Evolutionary conservation across 129 eudicot species (phyloP), one percentile per base, ranked within the genome.

Genomic region (Ambrosia artemisiifolia): DNA sequence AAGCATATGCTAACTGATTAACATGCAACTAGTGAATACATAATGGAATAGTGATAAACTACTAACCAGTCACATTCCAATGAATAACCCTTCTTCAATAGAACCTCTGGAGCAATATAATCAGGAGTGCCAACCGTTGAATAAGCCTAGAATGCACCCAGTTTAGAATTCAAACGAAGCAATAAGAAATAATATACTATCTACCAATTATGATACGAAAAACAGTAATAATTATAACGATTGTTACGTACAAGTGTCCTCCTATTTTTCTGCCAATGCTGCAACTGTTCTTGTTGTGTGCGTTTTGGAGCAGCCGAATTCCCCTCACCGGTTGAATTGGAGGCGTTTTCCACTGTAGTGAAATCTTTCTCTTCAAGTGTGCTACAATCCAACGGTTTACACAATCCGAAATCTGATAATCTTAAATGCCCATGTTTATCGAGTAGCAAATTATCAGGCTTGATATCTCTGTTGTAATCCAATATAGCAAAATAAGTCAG

Each of bases 71-170:
- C 96, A 68, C 97, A 88, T 79, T 91, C 97, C 88, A 91, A 73
- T 44, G 87, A 86, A 78, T 91, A 91, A 67, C 97, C 97, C 69
- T 91, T 91, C 84, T 91, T 91, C 73, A 88, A 76, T 12, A 91
- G 77, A 81, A 91, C 97, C 78, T 88, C 97, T 73, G 97, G 97
- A 66, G 97, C 97, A 84, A 91, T 91, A 69, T 91, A 91, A 75
- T 91, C 97, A 43, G 97, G 97, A 56, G 97, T 91, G 47, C 97
- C 97, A 44, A 91, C 97, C 5, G 97, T 91, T 18, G 97, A 91
- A 75, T 84, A 91, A 78, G 97, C 97, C 97, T 91, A 78, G 73
- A 82, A 71, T 34, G 40, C 38, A 60, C 40, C 70, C 69, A 79
- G 63, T 60, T 74, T 54, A 51, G 1, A 72, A 42, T 55, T 11